These are phyloP conservation scores for Pholiota microspora DNA, from an alignment of 768 basidiomycete genomes.

Conservation along the genomic window DNA sequence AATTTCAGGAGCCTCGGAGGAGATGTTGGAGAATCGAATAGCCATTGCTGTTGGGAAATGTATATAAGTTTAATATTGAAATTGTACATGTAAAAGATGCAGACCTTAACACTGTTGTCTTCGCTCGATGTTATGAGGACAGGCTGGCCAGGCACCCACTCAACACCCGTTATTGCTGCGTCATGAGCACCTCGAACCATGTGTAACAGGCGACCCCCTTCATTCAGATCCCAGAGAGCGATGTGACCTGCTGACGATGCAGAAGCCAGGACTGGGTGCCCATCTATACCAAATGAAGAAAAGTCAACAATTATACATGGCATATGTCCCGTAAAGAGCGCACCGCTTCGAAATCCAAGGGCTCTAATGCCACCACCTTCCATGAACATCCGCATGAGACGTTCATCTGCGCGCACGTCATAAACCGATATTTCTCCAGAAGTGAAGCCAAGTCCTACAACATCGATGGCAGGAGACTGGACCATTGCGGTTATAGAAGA, in stretches of 20 bases:
- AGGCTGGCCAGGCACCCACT: conserved; percentile 94
- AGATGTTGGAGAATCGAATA: conserved; percentile 88
- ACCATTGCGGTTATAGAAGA: conserved; percentile 72
- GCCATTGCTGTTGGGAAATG: conserved; percentile 76
- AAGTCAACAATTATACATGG: conserved; percentile 3
- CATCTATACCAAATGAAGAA: conserved; percentile 48
- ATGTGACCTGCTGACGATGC: conserved; percentile 86
- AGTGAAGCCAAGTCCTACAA: conserved; percentile 88
- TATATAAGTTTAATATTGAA: background rate
- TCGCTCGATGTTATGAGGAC: conserved; percentile 86
- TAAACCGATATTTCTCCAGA: conserved; percentile 88
- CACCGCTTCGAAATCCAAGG: conserved; percentile 85
- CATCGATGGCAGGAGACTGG: conserved; percentile 95
- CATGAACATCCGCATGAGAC: conserved; percentile 87
- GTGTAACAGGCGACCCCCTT: conserved; percentile 79
- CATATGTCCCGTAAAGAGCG: conserved; percentile 7
- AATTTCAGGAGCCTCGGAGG: conserved; percentile 88
- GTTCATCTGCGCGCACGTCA: conserved; percentile 88
- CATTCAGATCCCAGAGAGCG: conserved; percentile 90
- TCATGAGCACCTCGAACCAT: conserved; percentile 89
- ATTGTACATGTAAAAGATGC: conserved; percentile 1
- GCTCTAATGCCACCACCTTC: conserved; percentile 78
- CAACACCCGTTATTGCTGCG: conserved; percentile 72
- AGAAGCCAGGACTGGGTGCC: conserved; percentile 84
- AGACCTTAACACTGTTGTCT: conserved; percentile 94